Conservation (phyloP, 2,329 filamentous ascomycete genomes). For the Chaetomium sp. region DNA sequence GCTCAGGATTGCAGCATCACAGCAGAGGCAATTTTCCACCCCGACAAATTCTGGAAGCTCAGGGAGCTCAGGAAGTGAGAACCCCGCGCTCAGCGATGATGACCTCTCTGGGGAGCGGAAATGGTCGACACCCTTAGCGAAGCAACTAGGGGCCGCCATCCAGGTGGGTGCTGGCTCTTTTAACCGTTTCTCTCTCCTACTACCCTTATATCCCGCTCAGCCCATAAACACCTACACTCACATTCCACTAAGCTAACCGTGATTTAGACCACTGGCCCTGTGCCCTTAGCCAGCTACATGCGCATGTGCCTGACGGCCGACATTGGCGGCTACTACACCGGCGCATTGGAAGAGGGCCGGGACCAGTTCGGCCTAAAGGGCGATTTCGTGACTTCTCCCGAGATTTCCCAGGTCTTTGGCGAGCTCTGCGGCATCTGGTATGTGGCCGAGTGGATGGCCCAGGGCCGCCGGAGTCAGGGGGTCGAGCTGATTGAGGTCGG, state of each 20-base stretch:
- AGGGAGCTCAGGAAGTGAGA: background rate
- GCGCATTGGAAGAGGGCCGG: slow-evolving; percentile 56
- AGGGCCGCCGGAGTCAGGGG: slow-evolving; percentile 65
- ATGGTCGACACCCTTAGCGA: slow-evolving; percentile 91
- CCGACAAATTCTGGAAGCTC: slow-evolving; percentile 4
- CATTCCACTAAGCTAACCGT: background rate
- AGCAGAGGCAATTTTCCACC: slow-evolving; percentile 11
- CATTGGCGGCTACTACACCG: slow-evolving; percentile 88
- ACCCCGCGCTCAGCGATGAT: background rate
- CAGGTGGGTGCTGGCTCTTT: slow-evolving; percentile 48
- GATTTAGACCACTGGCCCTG: slow-evolving; percentile 66
- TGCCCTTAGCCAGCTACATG: slow-evolving; percentile 93
- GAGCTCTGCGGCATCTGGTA: slow-evolving; percentile 94
- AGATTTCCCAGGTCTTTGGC: slow-evolving; percentile 96
- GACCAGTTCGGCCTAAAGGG: slow-evolving; percentile 91
- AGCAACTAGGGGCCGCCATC: slow-evolving; percentile 80
- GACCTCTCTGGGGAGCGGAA: slow-evolving; percentile 41
- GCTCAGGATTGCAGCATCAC: too few relatives aligned
- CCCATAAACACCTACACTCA: background rate
- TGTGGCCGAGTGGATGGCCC: slow-evolving; percentile 91
- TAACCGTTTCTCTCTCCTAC: background rate
- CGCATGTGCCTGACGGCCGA: slow-evolving; percentile 94
- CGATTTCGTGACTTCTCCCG: slow-evolving; percentile 94
- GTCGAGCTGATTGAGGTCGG: slow-evolving; percentile 92
- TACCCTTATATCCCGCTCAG: background rate